Evolutionary conservation across 73 alveolate species (phyloP).

Genomic region (Blepharisma japonicum): DNA sequence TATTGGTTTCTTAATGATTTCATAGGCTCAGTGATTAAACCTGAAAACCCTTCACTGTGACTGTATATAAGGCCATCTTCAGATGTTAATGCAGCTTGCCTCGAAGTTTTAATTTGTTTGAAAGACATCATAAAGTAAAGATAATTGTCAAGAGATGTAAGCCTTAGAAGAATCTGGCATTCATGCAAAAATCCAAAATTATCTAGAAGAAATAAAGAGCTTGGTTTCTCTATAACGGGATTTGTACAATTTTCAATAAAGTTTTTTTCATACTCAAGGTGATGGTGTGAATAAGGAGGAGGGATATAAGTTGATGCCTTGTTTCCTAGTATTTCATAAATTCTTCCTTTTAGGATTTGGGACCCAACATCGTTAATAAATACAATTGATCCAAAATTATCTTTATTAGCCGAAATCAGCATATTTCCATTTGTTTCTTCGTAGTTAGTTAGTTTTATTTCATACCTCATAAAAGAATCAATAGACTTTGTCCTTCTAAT

Average conservation of each 20-base stretch:
- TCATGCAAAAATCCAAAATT: not conserved
- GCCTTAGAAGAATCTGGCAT: too few species aligned
- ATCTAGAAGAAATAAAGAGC: not conserved
- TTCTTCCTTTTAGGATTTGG: not conserved
- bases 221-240: not conserved
- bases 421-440: conserved; percentile 16
- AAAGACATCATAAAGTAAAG: too few species aligned
- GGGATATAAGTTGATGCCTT: not conserved
- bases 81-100: too few species aligned
- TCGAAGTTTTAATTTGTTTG: too few species aligned
- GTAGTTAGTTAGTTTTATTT: not conserved
- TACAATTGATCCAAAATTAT: not conserved
- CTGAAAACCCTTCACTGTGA: too few species aligned
- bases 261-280: not conserved
- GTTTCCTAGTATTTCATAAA: not conserved
- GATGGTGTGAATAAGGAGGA: not conserved
- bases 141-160: too few species aligned
- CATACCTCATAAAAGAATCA: not conserved
- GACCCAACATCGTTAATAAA: not conserved
- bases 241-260: not conserved
- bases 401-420: conserved; percentile 6
- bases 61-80: too few species aligned
- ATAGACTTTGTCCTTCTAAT: not conserved
- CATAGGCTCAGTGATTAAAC: too few species aligned
- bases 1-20: too few species aligned